A percentile compares a stretch with the other conserved stretches of the same genome.
Conservation (phyloP, 129 eudicot species). For the Artemisia tridentata region DNA sequence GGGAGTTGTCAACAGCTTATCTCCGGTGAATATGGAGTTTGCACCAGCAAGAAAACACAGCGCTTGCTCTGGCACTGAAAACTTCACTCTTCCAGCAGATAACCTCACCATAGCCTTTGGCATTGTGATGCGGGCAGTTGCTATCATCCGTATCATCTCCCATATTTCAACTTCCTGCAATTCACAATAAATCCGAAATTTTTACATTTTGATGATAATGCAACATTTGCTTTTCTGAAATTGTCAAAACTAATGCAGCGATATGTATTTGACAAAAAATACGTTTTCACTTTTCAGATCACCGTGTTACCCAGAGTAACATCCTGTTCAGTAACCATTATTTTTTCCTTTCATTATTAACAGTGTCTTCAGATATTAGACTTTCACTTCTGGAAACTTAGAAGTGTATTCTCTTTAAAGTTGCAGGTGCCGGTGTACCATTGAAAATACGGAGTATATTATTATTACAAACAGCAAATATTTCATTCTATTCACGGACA, state of each 20-base stretch:
- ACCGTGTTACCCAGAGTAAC: neutral
- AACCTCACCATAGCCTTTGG: slow-evolving; percentile 96
- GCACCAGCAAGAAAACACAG: slow-evolving; percentile 99
- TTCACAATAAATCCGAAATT: neutral
- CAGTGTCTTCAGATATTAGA: neutral
- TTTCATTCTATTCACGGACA: too few relatives aligned
- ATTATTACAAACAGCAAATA: neutral
- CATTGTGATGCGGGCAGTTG: slow-evolving; percentile 89
- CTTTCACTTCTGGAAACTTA: neutral
- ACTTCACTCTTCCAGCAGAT: slow-evolving; percentile 91
- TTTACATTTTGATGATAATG: neutral
- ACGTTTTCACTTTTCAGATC: neutral
- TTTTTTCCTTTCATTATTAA: neutral
- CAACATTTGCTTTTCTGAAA: slow-evolving; percentile 2
- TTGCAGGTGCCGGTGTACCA: neutral
- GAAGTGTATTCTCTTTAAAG: neutral
- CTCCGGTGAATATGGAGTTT: slow-evolving; percentile 95
- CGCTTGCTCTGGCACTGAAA: slow-evolving; percentile 87
- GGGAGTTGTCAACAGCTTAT: slow-evolving; percentile 88
- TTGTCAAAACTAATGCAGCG: neutral
- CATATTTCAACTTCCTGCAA: slow-evolving; percentile 88
- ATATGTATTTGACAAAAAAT: neutral
- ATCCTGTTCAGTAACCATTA: neutral
- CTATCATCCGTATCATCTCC: slow-evolving; percentile 99
- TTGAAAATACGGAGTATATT: neutral